These are phyloP conservation scores for Cochlearia excelsa DNA, from an alignment of 345 rosid genomes.

Conservation along the genomic window DNA sequence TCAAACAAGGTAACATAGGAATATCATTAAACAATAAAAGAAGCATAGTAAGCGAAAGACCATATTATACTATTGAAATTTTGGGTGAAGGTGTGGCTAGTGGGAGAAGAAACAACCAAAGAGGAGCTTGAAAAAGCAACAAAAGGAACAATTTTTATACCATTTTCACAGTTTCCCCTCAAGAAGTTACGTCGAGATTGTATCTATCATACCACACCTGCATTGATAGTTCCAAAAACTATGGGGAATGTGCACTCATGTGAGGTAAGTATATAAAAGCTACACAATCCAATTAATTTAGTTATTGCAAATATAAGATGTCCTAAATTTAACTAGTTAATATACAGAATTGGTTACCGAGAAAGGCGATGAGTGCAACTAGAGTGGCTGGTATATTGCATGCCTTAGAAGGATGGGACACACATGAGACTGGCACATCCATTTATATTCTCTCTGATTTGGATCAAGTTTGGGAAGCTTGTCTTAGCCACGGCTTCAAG, in stretches of 20 bases:
- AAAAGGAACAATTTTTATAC: slow-evolving; percentile 37
- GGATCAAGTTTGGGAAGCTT: slow-evolving; percentile 47
- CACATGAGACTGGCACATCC: slow-evolving; percentile 35
- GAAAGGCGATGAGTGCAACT: slow-evolving; percentile 59
- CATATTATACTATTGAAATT: too few species aligned
- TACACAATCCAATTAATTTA: slow-evolving; percentile 2
- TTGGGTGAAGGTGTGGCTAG: slow-evolving; percentile 50
- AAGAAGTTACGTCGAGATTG: slow-evolving; percentile 49
- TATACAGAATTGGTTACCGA: slow-evolving; percentile 56
- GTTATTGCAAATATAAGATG: too few species aligned
- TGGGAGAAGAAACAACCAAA: slow-evolving; percentile 52
- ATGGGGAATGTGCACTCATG: slow-evolving; percentile 53
- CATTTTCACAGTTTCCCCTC: slow-evolving; percentile 50
- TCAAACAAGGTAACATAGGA: slow-evolving; percentile 21
- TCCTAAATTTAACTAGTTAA: neutral
- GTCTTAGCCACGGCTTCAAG: slow-evolving; percentile 51
- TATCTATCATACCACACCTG: slow-evolving; percentile 56
- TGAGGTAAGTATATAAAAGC: slow-evolving; percentile 43
- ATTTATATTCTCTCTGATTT: slow-evolving; percentile 27
- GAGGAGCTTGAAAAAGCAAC: slow-evolving; percentile 49
- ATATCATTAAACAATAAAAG: too few species aligned
- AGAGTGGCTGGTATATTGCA: slow-evolving; percentile 56
- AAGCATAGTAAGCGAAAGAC: too few species aligned
- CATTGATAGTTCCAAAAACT: slow-evolving; percentile 49
- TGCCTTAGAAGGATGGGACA: slow-evolving; percentile 49